Evolutionary conservation across 2,329 filamentous ascomycete genomes (phyloP).

Genomic region (Davidsoniella australis): DNA sequence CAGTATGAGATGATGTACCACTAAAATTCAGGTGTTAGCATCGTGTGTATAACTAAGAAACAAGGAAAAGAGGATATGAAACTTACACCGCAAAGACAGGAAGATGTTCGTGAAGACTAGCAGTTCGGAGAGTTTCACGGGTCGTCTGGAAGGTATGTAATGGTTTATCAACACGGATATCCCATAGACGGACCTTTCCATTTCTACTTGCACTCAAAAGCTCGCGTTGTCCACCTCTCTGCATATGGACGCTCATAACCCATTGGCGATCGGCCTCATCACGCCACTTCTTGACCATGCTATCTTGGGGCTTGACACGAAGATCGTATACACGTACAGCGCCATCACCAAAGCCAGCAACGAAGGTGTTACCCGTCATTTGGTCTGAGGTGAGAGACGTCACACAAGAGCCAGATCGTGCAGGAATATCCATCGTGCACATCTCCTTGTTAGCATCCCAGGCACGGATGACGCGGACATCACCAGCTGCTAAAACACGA

Average conservation of each 20-base stretch:
- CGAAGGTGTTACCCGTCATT: slow-evolving; percentile 91
- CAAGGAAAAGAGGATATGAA: not conserved
- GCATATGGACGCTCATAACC: slow-evolving; percentile 93
- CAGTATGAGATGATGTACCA: slow-evolving; percentile 70
- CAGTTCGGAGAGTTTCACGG: slow-evolving; percentile 60
- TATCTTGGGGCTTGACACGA: slow-evolving; percentile 63
- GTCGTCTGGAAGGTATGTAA: slow-evolving; percentile 60
- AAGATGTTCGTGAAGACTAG: slow-evolving; percentile 88
- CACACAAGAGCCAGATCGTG: slow-evolving; percentile 85
- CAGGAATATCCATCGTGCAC: slow-evolving; percentile 84
- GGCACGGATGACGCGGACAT: slow-evolving; percentile 85
- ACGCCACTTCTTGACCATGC: slow-evolving; percentile 94
- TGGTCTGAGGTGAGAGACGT: slow-evolving; percentile 93
- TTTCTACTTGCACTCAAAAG: slow-evolving; percentile 80
- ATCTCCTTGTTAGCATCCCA: slow-evolving; percentile 93
- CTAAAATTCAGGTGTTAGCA: slow-evolving; percentile 26
- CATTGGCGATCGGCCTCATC: slow-evolving; percentile 73
- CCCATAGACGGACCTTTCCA: slow-evolving; percentile 90
- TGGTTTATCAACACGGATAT: slow-evolving; percentile 71
- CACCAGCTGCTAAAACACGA: slow-evolving; percentile 83
- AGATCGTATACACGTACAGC: slow-evolving; percentile 90
- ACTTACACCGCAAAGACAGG: slow-evolving; percentile 88
- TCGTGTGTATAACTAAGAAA: not conserved
- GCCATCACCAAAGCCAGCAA: slow-evolving; percentile 91
- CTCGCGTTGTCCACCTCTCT: slow-evolving; percentile 83